Evolutionary conservation across 768 basidiomycete genomes (phyloP), one percentile per base, ranked within the genome.

Genomic region (Auriscalpium microsporum): DNA sequence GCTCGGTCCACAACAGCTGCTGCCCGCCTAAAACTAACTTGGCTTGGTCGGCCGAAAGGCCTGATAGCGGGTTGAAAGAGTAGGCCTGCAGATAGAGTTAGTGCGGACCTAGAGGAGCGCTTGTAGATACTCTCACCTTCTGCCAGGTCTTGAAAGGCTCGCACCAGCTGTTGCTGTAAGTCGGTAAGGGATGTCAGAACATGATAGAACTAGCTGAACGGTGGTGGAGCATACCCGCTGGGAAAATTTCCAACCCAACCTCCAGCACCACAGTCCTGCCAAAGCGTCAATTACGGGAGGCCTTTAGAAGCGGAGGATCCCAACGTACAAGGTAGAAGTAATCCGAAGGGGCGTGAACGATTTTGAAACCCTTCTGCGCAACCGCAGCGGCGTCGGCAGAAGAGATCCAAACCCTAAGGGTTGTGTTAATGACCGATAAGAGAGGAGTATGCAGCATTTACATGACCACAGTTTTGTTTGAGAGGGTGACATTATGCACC

Each of bases 311-410:
- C 9, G 38, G 40, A 46, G 19, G 16, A 16, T 2, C 23, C 8
- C 5, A 8, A 62, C 74, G 54, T 28, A 74, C 81, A 23, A 91
- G 79, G 68, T 91, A 91, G 72, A 91, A 90, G 68, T 80, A 86
- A 63, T 90, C 81, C 8, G 81, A 83, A 1, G 87, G 75, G 1
- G 83, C 79, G 54, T 90, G 87, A 3, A 93, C 70, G 45, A 92
- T 63, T 45, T 74, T 70, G 71, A 74, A 80, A 0, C 83, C 84
- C 60, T 81, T 80, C 33, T 77, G 70, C 0, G 80, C 80, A 5
- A 89, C 86, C 0, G 76, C 71, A 0, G 72, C 74, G 8, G 77
- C 86, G 62, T 88, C 71, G 16, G 69, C 69, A 0, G 84, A 84
- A 0, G 84, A 81, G 44, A 83, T 84, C 87, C 89, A 90, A 19